A percentile compares a stretch with the other conserved stretches of the same genome.
Conservation (phyloP, 805 yeast genomes). For the Komagataella phaffii region DNA sequence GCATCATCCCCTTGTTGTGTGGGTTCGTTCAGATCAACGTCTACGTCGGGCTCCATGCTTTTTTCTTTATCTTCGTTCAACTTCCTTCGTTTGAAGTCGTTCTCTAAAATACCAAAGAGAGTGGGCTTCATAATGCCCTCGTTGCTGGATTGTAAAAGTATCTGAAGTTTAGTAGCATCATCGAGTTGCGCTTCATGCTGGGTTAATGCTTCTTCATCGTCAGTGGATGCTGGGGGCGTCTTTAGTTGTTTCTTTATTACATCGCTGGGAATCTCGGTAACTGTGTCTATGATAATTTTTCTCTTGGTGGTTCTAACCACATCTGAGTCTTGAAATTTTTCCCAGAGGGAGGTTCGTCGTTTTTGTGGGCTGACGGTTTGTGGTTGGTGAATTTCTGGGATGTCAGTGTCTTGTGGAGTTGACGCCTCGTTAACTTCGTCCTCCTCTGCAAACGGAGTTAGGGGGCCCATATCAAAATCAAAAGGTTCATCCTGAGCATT, state of each 20-base stretch:
- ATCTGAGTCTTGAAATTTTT: slow-evolving; percentile 14
- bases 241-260: slow-evolving; percentile 15
- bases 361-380: background rate
- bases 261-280: slow-evolving; percentile 29
- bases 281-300: slow-evolving; percentile 30
- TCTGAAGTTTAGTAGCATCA: background rate
- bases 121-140: background rate
- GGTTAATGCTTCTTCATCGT: slow-evolving; percentile 5
- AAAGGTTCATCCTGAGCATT: slow-evolving; percentile 4
- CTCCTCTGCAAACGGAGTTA: slow-evolving; percentile 2
- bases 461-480: slow-evolving; percentile 1
- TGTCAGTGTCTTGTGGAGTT: slow-evolving; percentile 4
- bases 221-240: background rate
- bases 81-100: background rate
- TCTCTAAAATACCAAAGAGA: background rate
- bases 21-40: slow-evolving; percentile 1
- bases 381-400: background rate
- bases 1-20: background rate
- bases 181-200: background rate
- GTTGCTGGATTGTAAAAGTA: background rate
- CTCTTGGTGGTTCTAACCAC: slow-evolving; percentile 37
- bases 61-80: background rate
- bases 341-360: slow-evolving; percentile 9
- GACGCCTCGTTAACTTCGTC: slow-evolving; percentile 4
- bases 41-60: background rate